Conservation (phyloP, 2,329 filamentous ascomycete genomes). For the Huntiella bhutanensis region DNA sequence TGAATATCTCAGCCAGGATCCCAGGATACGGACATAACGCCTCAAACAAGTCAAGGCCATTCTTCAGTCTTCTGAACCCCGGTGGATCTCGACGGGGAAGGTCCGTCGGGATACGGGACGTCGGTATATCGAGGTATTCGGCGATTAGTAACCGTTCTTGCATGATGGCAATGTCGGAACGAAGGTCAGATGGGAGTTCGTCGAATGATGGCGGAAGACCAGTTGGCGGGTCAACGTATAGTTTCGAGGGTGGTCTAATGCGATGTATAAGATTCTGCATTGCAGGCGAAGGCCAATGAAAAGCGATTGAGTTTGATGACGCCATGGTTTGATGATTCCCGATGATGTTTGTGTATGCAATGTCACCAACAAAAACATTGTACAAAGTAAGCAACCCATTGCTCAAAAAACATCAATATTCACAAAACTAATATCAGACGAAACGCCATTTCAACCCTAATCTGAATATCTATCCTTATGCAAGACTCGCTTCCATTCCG, state of each 20-base stretch:
- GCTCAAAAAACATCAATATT: no score
- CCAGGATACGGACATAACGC: conserved; percentile 27
- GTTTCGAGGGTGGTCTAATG: not conserved
- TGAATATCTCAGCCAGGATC: conserved; percentile 18
- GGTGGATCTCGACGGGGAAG: conserved; percentile 6
- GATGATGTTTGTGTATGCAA: no score
- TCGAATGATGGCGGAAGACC: conserved; percentile 7
- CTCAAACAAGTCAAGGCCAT: conserved; percentile 24
- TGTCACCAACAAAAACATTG: no score
- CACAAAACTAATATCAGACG: no score
- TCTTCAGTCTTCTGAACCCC: not conserved
- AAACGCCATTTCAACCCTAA: no score
- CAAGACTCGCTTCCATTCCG: no score
- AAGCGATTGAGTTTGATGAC: not conserved
- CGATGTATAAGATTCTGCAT: not conserved
- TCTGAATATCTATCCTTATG: no score
- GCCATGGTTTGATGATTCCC: no score
- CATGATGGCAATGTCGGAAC: conserved; percentile 1
- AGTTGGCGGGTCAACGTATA: conserved; percentile 3
- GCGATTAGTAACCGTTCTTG: conserved; percentile 1
- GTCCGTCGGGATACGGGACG: conserved; percentile 12
- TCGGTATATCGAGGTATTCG: not conserved
- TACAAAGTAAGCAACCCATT: no score
- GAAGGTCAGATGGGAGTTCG: conserved; percentile 1
- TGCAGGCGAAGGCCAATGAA: not conserved